Conservation (phyloP, 441 rosid genomes). For the Syzygium malaccense region DNA sequence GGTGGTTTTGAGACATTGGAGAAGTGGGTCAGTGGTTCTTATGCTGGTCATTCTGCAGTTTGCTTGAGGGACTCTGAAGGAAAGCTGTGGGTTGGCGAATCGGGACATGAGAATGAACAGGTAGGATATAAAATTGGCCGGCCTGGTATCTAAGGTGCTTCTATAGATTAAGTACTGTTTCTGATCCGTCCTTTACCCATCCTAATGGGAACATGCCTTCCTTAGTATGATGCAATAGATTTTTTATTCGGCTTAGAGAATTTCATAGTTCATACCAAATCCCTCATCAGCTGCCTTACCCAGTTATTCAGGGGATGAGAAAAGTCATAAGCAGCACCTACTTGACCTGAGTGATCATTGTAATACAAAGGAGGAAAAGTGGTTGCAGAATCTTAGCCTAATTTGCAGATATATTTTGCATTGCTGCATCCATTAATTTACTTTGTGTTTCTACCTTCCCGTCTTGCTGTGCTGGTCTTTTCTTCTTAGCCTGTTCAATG, state of each 20-base stretch:
- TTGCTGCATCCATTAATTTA: not conserved
- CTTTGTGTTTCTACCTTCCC: not conserved
- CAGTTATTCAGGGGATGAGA: not conserved
- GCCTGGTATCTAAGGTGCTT: not conserved
- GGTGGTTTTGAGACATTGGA: conserved; percentile 97
- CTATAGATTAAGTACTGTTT: not conserved
- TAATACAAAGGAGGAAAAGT: not conserved
- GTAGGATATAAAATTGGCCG: conserved; percentile 22
- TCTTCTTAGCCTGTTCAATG: not conserved
- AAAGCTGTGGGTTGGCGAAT: conserved; percentile 92
- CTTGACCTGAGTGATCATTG: not conserved
- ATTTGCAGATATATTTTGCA: not conserved
- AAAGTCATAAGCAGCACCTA: not conserved
- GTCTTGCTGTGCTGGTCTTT: not conserved
- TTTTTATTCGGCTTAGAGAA: not conserved
- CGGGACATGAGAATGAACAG: conserved; percentile 90
- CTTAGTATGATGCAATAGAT: not conserved
- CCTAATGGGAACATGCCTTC: not conserved
- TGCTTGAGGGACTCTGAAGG: conserved; percentile 89
- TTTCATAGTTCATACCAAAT: not conserved
- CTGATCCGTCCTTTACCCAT: not conserved
- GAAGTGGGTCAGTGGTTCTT: conserved; percentile 98
- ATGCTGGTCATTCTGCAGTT: conserved; percentile 94
- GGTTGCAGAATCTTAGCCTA: not conserved
- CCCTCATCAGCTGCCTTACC: not conserved